A percentile compares a stretch with the other conserved stretches of the same genome.
Evolutionary conservation across 2,329 filamentous ascomycete genomes (phyloP).

Genomic region (Fonsecaea nubica): DNA sequence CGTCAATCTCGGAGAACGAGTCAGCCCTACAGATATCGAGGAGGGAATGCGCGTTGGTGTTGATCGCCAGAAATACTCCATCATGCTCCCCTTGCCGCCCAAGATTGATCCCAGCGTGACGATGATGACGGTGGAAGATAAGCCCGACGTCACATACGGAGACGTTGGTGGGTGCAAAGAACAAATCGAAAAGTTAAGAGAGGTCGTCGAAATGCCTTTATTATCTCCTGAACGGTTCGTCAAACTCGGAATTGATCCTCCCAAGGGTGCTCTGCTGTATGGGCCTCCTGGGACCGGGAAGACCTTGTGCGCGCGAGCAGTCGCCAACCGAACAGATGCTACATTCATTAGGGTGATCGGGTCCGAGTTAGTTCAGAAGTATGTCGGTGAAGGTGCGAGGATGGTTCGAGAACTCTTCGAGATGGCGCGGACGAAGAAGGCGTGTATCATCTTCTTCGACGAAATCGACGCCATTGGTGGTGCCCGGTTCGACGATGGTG

Average conservation of each 20-base stretch:
- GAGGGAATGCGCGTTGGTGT: constrained; percentile 99
- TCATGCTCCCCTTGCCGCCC: constrained; percentile 90
- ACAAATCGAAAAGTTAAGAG: constrained; percentile 97
- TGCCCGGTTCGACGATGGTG: constrained; percentile 94
- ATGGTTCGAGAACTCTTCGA: constrained; percentile 99
- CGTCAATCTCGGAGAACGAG: constrained; percentile 93
- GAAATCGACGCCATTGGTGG: constrained; percentile 97
- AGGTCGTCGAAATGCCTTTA: constrained; percentile 98
- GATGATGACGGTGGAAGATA: constrained; percentile 99
- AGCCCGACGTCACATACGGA: constrained; percentile 98
- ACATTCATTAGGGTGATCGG: constrained; percentile 99
- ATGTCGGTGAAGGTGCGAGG: constrained; percentile 94
- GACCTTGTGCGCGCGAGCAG: constrained; percentile 94
- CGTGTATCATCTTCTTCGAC: constrained; percentile 99
- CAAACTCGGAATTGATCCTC: constrained; percentile 97
- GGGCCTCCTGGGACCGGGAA: constrained; percentile 98
- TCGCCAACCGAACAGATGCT: constrained; percentile 96
- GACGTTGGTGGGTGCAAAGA: constrained; percentile 99
- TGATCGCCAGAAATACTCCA: constrained; percentile 99
- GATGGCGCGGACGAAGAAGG: constrained; percentile 99
- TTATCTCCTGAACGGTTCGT: constrained; percentile 96
- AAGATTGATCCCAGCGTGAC: constrained; percentile 99
- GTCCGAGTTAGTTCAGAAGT: constrained; percentile 97
- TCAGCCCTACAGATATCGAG: constrained; percentile 98
- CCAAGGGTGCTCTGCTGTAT: constrained; percentile 95